These are phyloP conservation scores for Microbotryum scabiosae DNA, from an alignment of 1,284 basidiomycete species.

Conservation along the genomic window DNA sequence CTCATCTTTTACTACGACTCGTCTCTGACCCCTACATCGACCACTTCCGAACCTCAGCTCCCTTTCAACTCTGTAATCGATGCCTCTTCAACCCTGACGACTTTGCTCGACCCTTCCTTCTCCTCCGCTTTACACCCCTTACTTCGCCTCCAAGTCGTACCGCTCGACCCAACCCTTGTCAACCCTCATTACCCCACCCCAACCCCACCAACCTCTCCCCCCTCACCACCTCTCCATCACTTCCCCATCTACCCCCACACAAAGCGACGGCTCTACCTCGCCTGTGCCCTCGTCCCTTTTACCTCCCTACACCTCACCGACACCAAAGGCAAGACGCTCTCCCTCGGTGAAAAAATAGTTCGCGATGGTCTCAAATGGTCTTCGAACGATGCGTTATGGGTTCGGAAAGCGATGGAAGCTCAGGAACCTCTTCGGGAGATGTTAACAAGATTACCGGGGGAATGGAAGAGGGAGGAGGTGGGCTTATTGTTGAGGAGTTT, in stretches of 20 bases:
- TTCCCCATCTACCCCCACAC: constrained; percentile 33
- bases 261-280: constrained; percentile 59
- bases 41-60: constrained; percentile 49
- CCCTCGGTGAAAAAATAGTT: constrained; percentile 60
- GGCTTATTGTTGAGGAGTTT: constrained; percentile 8
- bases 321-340: constrained; percentile 52
- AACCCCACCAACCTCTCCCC: constrained; percentile 3
- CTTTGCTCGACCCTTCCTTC: constrained; percentile 45
- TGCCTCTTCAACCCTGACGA: constrained; percentile 44
- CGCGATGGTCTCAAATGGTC: constrained; percentile 62
- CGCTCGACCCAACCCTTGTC: background rate
- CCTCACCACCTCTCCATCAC: background rate
- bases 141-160: constrained; percentile 7
- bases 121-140: constrained; percentile 14
- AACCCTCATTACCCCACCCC: background rate
- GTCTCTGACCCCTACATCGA: constrained; percentile 62
- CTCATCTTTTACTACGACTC: constrained; percentile 54
- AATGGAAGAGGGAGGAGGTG: background rate
- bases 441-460: background rate
- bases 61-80: constrained; percentile 37
- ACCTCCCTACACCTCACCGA: constrained; percentile 52
- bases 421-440: background rate
- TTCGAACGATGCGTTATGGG: constrained; percentile 8
- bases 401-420: constrained; percentile 15
- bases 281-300: constrained; percentile 48